Conservation (phyloP, 2,329 filamentous ascomycete species). For the Cladophialophora bantiana region DNA sequence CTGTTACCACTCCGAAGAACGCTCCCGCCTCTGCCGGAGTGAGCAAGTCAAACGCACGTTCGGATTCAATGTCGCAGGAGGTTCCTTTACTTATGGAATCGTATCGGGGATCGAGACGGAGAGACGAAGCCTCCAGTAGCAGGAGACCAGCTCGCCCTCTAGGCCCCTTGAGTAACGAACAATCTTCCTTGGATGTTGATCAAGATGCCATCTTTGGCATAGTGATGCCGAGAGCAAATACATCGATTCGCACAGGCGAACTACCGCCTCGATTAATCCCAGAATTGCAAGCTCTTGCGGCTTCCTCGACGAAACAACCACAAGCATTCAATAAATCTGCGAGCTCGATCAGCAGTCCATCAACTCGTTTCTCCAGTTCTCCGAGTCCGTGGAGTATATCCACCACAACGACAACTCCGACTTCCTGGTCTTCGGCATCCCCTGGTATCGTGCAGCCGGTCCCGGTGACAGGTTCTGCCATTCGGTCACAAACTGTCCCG, state of each 20-base stretch:
- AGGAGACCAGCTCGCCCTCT: conserved; percentile 11
- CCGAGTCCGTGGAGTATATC: conserved; percentile 40
- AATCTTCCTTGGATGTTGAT: conserved; percentile 30
- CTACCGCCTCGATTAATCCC: conserved; percentile 40
- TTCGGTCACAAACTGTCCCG: conserved; percentile 35
- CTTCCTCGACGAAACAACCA: conserved; percentile 22
- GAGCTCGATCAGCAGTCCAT: conserved; percentile 40
- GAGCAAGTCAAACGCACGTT: conserved; percentile 9
- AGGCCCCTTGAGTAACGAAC: conserved; percentile 10
- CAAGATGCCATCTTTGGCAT: conserved; percentile 37
- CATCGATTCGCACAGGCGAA: conserved; percentile 21
- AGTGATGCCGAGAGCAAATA: conserved; percentile 28
- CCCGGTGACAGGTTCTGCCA: conserved; percentile 25
- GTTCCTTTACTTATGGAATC: conserved; percentile 33
- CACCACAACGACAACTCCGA: conserved; percentile 53
- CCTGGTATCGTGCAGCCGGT: conserved; percentile 53
- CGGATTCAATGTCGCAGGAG: conserved; percentile 28
- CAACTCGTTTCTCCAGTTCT: conserved; percentile 38
- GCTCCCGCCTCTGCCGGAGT: background rate
- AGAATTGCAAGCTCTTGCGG: conserved; percentile 40
- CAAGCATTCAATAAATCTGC: conserved; percentile 32
- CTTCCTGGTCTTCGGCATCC: conserved; percentile 58
- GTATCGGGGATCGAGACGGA: conserved; percentile 3
- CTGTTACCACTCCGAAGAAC: conserved; percentile 12
- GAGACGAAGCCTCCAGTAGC: background rate